Conservation (phyloP, 495 filamentous ascomycete species). For the Tetracladium setigerum region DNA sequence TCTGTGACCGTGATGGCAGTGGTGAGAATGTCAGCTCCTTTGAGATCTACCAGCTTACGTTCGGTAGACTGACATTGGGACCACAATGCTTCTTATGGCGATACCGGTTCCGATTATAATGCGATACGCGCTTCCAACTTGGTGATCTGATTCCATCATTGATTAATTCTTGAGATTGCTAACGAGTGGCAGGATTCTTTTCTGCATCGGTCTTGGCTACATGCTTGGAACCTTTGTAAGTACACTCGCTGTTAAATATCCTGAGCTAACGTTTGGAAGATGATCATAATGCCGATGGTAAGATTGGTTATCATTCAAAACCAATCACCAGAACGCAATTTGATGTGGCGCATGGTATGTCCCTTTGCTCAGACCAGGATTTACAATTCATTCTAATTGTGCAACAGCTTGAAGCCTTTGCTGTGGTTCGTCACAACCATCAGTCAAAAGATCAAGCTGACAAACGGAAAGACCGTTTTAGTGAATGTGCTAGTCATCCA, state of each 20-base stretch:
- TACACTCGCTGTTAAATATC: not conserved
- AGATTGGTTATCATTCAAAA: not conserved
- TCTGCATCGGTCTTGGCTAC: not conserved
- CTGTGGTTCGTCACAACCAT: not conserved
- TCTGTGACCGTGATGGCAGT: not conserved
- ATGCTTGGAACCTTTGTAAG: not conserved
- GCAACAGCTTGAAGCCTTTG: slow-evolving; percentile 8
- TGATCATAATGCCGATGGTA: not conserved
- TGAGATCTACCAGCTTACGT: not conserved
- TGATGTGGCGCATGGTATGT: slow-evolving; percentile 9
- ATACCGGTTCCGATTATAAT: slow-evolving; percentile 10
- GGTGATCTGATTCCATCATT: not conserved
- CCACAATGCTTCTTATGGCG: slow-evolving; percentile 5
- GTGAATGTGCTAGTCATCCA: slow-evolving; percentile 10
- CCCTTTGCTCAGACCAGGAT: not conserved
- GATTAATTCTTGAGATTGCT: not conserved
- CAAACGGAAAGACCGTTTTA: slow-evolving; percentile 1
- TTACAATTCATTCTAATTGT: not conserved
- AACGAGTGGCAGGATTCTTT: not conserved
- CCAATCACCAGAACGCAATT: not conserved
- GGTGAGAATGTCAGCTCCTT: not conserved
- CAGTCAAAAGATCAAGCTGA: not conserved
- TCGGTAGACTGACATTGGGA: slow-evolving; percentile 6
- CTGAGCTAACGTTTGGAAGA: not conserved
- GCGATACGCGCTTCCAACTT: not conserved